Evolutionary conservation across 2,329 filamentous ascomycete genomes (phyloP).

Genomic region (Sporothrix luriei): DNA sequence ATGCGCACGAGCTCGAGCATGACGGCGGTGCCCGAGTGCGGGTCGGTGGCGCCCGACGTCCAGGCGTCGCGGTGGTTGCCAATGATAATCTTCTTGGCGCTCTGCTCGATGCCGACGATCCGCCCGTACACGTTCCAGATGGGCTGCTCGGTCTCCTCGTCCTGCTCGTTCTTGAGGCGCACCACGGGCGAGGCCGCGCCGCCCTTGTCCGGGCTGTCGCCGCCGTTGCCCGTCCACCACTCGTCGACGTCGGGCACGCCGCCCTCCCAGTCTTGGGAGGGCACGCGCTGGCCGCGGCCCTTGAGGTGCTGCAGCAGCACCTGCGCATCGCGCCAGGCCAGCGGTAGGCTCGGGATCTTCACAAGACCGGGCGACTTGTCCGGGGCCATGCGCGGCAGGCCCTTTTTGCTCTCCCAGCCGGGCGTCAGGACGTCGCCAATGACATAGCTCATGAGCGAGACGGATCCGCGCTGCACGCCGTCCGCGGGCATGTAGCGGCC

Average conservation of each 20-base stretch:
- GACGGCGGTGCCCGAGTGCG: slow-evolving; percentile 85
- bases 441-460: slow-evolving; percentile 79
- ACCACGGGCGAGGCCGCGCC: slow-evolving; percentile 68
- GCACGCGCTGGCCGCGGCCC: slow-evolving; percentile 70
- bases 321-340: slow-evolving; percentile 88
- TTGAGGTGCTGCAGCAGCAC: slow-evolving; percentile 73
- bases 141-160: slow-evolving; percentile 76
- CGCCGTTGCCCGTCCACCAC: slow-evolving; percentile 80
- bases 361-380: slow-evolving; percentile 72
- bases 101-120: slow-evolving; percentile 81
- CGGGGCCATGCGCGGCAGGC: slow-evolving; percentile 64
- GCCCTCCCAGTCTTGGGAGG: slow-evolving; percentile 68
- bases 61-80: slow-evolving; percentile 94
- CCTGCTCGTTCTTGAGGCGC: slow-evolving; percentile 81
- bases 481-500: slow-evolving; percentile 80
- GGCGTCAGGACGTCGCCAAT: slow-evolving; percentile 91
- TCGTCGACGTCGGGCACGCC: slow-evolving; percentile 72
- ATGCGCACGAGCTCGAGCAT: slow-evolving; percentile 87
- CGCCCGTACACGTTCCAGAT: slow-evolving; percentile 92
- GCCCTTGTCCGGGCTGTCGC: slow-evolving; percentile 37
- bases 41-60: slow-evolving; percentile 84
- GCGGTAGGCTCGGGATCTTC: slow-evolving; percentile 84
- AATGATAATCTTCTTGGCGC: slow-evolving; percentile 80
- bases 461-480: slow-evolving; percentile 78
- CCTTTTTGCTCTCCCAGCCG: slow-evolving; percentile 73